phyloP scores from a whole-genome alignment of 306 rosid species.

The Senna siamea region DNA sequence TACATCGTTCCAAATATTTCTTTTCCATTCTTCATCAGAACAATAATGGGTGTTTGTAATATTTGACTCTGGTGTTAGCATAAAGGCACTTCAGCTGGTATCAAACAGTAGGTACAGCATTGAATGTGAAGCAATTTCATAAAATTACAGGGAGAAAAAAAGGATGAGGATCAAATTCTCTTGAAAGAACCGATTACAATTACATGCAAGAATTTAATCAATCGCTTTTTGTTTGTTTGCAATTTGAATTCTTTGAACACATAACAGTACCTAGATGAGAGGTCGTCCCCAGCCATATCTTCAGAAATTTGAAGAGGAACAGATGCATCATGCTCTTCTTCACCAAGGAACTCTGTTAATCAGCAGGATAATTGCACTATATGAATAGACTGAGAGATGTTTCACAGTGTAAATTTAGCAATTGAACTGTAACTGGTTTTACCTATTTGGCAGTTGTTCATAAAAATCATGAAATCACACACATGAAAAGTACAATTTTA shows the following conservation, averaged over 20 bases:
- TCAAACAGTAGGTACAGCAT: neutral
- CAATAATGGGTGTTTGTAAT: constrained; percentile 3
- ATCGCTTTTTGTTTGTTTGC: too few relatives aligned
- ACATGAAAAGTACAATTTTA: neutral
- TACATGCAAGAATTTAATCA: too few relatives aligned
- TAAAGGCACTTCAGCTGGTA: constrained; percentile 7
- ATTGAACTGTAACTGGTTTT: constrained; percentile 10
- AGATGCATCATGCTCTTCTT: constrained; percentile 76
- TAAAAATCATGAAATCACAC: constrained; percentile 2
- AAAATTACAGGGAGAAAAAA: neutral
- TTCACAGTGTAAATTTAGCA: constrained; percentile 12
- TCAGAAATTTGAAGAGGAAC: constrained; percentile 77
- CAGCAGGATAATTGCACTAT: constrained; percentile 40
- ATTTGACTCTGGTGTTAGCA: constrained; percentile 12
- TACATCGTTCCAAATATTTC: neutral
- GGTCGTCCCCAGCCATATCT: constrained; percentile 79
- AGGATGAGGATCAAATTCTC: constrained; percentile 19
- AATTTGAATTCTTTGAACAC: constrained; percentile 23
- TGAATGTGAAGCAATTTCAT: neutral
- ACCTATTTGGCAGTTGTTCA: constrained; percentile 11
- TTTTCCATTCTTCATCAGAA: constrained; percentile 1
- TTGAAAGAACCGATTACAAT: neutral
- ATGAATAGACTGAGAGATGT: constrained; percentile 12
- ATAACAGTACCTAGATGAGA: constrained; percentile 73
- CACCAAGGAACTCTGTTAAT: constrained; percentile 65